Conservation (phyloP, 768 basidiomycete species). For the Thelephora aurantiotincta region DNA sequence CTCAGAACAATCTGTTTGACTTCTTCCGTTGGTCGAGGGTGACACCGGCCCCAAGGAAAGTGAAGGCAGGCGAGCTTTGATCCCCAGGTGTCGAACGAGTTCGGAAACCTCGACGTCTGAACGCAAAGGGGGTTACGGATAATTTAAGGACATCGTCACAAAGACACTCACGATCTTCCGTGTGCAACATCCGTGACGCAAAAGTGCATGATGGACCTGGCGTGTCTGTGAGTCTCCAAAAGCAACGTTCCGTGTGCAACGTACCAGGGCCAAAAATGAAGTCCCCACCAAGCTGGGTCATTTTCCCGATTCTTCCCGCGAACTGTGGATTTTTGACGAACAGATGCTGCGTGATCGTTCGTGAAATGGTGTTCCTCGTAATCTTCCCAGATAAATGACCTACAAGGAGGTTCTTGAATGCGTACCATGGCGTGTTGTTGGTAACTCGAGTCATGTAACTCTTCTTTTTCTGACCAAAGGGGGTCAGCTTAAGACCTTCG, state of each 20-base stretch:
- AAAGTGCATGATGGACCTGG: constrained; percentile 33
- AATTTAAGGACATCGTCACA: neutral
- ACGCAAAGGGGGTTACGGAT: neutral
- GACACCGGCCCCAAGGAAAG: no score
- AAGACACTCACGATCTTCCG: constrained; percentile 34
- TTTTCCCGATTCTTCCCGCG: constrained; percentile 48
- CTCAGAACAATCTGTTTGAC: no score
- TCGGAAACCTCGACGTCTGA: constrained; percentile 36
- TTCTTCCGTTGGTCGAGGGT: no score
- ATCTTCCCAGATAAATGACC: no score
- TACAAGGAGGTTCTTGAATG: constrained; percentile 18
- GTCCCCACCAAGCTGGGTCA: constrained; percentile 50
- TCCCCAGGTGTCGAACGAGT: constrained; percentile 10
- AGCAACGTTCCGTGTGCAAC: constrained; percentile 1
- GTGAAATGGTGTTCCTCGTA: no score
- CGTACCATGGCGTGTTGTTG: neutral
- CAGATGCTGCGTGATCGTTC: no score
- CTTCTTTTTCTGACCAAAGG: constrained; percentile 26
- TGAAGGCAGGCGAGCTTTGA: no score
- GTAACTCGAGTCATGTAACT: constrained; percentile 27
- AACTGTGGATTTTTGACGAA: constrained; percentile 25
- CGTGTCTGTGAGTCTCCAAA: neutral
- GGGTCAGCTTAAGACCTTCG: constrained; percentile 30
- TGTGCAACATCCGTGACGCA: constrained; percentile 44
- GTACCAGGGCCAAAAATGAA: constrained; percentile 46